Evolutionary conservation across 305 asterid genomes (phyloP).

Genomic region (Coffea humblotiana): DNA sequence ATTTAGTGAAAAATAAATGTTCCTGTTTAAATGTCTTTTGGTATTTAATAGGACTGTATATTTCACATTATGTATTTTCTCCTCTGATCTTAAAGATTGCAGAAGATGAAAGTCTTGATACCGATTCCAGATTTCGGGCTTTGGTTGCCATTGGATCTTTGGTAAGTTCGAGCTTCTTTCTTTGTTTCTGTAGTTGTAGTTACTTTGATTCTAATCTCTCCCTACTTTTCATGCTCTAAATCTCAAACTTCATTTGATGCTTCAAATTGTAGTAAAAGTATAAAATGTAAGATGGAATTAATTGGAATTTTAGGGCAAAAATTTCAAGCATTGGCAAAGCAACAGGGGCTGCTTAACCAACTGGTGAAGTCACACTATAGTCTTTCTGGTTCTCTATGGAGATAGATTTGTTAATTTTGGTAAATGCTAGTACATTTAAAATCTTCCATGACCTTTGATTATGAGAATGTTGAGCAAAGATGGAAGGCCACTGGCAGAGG

Average conservation of each 20-base stretch:
- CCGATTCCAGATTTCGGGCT: constrained; percentile 80
- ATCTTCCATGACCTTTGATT: background rate
- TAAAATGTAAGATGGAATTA: background rate
- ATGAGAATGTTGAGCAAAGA: background rate
- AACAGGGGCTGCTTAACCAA: background rate
- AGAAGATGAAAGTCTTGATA: constrained; percentile 65
- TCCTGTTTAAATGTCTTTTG: background rate
- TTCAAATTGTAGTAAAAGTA: background rate
- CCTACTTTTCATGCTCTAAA: background rate
- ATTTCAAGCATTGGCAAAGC: background rate
- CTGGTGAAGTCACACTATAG: background rate
- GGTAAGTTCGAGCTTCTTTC: constrained; percentile 38
- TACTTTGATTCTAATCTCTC: background rate
- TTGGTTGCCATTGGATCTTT: constrained; percentile 94
- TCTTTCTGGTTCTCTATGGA: background rate
- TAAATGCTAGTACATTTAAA: background rate
- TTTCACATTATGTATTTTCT: background rate
- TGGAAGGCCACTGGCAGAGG: background rate
- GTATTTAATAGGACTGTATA: background rate
- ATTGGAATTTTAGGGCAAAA: background rate
- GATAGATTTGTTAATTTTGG: background rate
- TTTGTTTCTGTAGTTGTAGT: background rate
- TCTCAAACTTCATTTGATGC: background rate
- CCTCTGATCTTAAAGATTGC: constrained; percentile 59
- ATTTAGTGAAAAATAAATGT: background rate